Evolutionary conservation across 768 basidiomycete genomes (phyloP).

Genomic region (Naganishia friedmannii): DNA sequence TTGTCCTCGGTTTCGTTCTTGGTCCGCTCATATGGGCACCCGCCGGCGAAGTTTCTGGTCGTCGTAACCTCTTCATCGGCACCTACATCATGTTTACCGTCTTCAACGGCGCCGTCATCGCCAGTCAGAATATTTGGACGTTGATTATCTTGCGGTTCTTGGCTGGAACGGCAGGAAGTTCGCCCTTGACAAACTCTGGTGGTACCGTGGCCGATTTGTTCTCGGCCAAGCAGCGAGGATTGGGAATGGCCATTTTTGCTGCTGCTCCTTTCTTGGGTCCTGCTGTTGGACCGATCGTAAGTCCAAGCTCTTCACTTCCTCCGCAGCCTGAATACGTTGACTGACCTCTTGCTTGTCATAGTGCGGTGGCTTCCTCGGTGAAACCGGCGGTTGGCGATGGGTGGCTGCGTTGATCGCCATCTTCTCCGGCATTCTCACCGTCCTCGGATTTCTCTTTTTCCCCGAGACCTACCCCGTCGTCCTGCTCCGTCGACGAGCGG

Average conservation of each 20-base stretch:
- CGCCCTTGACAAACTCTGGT: conserved; percentile 54
- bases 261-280: conserved; percentile 47
- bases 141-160: conserved; percentile 54
- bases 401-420: conserved; percentile 44
- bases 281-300: conserved; percentile 30
- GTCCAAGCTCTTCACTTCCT: too few relatives aligned
- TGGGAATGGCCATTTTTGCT: conserved; percentile 49
- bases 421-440: conserved; percentile 45
- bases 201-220: conserved; percentile 48
- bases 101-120: conserved; percentile 50
- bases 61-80: conserved; percentile 52
- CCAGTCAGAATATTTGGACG: conserved; percentile 50
- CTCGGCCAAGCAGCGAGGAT: conserved; percentile 46
- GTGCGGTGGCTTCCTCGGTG: conserved; percentile 51
- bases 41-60: conserved; percentile 51
- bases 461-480: conserved; percentile 52
- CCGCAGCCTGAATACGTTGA: neutral
- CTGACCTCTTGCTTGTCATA: conserved; percentile 27
- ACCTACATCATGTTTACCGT: conserved; percentile 51
- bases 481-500: conserved; percentile 46
- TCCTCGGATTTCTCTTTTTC: conserved; percentile 39
- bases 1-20: conserved; percentile 44
- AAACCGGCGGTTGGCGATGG: conserved; percentile 50
- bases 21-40: conserved; percentile 53
- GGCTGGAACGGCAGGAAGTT: conserved; percentile 51